These are phyloP conservation scores for Yueomyces sp. DNA, from an alignment of 805 yeast genomes.

Conservation along the genomic window DNA sequence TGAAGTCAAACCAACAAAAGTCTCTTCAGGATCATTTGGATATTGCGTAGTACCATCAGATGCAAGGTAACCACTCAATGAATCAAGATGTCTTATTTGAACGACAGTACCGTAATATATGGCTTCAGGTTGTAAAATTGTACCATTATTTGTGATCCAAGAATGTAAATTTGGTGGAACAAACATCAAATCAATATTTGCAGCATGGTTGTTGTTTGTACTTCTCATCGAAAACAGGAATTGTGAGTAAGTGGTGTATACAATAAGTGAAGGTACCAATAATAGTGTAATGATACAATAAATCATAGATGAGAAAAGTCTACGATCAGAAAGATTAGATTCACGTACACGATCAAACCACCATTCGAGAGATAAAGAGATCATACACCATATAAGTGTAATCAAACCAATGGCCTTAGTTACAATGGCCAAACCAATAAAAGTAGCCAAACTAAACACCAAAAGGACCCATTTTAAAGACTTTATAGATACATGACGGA, in stretches of 20 bases:
- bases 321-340: not conserved
- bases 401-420: not conserved
- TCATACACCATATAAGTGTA: not conserved
- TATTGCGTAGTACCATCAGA: constrained; percentile 52
- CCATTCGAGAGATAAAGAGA: not conserved
- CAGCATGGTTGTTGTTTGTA: not conserved
- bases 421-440: not conserved
- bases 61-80: constrained; percentile 68
- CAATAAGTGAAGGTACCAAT: not conserved
- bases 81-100: constrained; percentile 54
- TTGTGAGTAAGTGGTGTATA: not conserved
- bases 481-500: no score
- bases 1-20: constrained; percentile 65
- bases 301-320: not conserved
- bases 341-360: not conserved
- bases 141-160: not conserved
- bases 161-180: not conserved
- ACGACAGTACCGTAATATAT: constrained; percentile 59
- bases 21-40: constrained; percentile 54
- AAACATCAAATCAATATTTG: not conserved
- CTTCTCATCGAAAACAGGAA: not conserved
- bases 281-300: no score
- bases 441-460: not conserved
- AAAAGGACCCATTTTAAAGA: no score
- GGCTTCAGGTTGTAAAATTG: not conserved